Evolutionary conservation across 1,139 yeast genomes (phyloP), one percentile per base, ranked within the genome.

Genomic region (Pichia sp.): DNA sequence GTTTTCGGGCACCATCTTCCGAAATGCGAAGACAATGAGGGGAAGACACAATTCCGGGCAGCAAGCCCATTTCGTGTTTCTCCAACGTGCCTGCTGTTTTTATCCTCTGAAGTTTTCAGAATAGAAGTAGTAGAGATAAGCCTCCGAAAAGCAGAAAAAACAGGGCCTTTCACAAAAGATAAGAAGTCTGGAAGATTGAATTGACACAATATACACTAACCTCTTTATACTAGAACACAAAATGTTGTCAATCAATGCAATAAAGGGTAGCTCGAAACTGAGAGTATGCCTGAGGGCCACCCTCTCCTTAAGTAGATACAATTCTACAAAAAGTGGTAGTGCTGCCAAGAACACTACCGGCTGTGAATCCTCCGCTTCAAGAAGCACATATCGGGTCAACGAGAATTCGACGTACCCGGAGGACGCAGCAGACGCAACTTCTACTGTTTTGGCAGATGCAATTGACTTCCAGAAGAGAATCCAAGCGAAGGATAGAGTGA

Each of bases 401-500:
- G 36, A 31, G 16, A 31, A 31, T n/a, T 31, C 36, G 2, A 31
- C 36, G 7, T 31, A 31, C 16, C 36, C 36, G 13, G 36, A 31
- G 13, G 36, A 31, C 3, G 36, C 36, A 4, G 87, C 87, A 10
- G 89, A 83, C 64, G 87, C 87, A 23, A 73, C 84, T 3, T 80
- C 87, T 23, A 82, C 88, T 4, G 74, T 82, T 18, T 62, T 81
- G 52, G 79, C 86, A 1, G 88, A 83, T 50, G 64, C 68, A 18
- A 65, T 69, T 26, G 74, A 71, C 47, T 71, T 71, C 48, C 66
- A 66, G 41, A 66, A 67, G 44, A 62, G 74, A 52, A 60, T 66
- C 6, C 63, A 62, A 45, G 64, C 66, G 19, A 63, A 63, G 47
- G 79, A 80, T 61, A 78, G 80, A 59, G 87, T 85, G 25, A 86